phyloP scores from a whole-genome alignment of 2,329 filamentous ascomycete species.

The Hypoxylon sp. region DNA sequence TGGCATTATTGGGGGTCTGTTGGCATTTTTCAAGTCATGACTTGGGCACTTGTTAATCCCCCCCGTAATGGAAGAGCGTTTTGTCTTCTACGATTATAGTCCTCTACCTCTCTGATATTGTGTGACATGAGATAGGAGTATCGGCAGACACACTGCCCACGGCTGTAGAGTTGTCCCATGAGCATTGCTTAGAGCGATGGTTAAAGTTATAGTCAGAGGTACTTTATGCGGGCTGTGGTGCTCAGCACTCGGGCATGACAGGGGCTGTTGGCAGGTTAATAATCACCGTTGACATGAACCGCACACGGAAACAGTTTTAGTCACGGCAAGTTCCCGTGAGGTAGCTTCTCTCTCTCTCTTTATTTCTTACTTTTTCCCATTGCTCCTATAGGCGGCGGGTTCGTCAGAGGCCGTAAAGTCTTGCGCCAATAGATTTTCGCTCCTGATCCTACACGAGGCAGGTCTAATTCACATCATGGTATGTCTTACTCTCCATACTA shows the following conservation, averaged over 20 bases:
- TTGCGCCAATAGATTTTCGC: background rate
- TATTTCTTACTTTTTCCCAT: background rate
- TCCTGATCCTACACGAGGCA: slow-evolving; percentile 1
- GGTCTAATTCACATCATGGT: background rate
- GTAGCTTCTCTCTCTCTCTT: background rate
- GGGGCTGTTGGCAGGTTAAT: background rate
- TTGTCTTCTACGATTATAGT: too few species aligned
- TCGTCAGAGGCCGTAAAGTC: background rate
- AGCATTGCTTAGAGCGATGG: background rate
- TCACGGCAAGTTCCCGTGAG: background rate
- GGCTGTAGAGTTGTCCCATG: background rate
- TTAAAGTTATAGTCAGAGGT: background rate
- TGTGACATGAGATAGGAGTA: too few species aligned
- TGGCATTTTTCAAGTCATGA: too few species aligned
- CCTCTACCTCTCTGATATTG: too few species aligned
- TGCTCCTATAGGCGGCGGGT: background rate
- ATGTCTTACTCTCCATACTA: background rate
- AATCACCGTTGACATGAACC: background rate
- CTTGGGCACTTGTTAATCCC: too few species aligned
- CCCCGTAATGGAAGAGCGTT: too few species aligned
- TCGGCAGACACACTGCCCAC: too few species aligned
- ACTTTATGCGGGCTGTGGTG: background rate
- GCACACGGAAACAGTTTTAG: background rate
- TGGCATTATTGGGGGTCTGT: too few species aligned
- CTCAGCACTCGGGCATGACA: background rate